Conservation (phyloP, 805 yeast genomes). For the Candida fluviatilis region DNA sequence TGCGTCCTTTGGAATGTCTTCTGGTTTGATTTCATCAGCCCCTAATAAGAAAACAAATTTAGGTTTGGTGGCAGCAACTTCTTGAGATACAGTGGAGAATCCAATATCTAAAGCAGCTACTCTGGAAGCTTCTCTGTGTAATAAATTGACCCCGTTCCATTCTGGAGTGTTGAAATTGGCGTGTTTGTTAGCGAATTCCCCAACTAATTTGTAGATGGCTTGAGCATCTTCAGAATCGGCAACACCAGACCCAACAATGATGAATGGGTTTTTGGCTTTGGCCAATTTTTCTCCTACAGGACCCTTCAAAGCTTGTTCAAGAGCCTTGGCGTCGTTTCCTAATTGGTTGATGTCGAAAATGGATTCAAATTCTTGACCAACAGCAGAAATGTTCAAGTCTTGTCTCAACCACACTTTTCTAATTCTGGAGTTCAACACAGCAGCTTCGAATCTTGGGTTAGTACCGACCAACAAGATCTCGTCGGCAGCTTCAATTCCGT, state of each 20-base stretch:
- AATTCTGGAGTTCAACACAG: slow-evolving; percentile 79
- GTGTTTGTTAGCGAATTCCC: slow-evolving; percentile 55
- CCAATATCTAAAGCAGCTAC: slow-evolving; percentile 86
- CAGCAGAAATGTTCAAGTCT: slow-evolving; percentile 60
- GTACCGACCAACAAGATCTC: slow-evolving; percentile 78
- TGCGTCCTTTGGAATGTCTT: slow-evolving; percentile 76
- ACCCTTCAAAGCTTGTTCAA: slow-evolving; percentile 60
- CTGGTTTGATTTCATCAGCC: slow-evolving; percentile 72
- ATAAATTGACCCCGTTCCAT: slow-evolving; percentile 79
- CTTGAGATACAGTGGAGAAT: slow-evolving; percentile 51
- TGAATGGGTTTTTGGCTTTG: slow-evolving; percentile 67
- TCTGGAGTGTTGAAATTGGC: slow-evolving; percentile 58
- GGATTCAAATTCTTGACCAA: slow-evolving; percentile 75
- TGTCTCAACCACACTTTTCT: slow-evolving; percentile 76
- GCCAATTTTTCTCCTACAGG: slow-evolving; percentile 64
- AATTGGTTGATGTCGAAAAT: slow-evolving; percentile 64
- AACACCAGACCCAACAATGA: slow-evolving; percentile 78
- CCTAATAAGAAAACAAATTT: slow-evolving; percentile 78
- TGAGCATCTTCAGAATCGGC: slow-evolving; percentile 62
- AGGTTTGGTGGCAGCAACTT: slow-evolving; percentile 48
- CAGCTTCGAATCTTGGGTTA: slow-evolving; percentile 87
- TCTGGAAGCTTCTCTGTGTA: slow-evolving; percentile 85
- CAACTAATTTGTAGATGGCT: slow-evolving; percentile 55
- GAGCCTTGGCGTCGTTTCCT: slow-evolving; percentile 56
- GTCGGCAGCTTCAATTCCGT: slow-evolving; percentile 80